phyloP scores from a whole-genome alignment of 1,284 basidiomycete species.

The Neotropicomus parvogracilis region DNA sequence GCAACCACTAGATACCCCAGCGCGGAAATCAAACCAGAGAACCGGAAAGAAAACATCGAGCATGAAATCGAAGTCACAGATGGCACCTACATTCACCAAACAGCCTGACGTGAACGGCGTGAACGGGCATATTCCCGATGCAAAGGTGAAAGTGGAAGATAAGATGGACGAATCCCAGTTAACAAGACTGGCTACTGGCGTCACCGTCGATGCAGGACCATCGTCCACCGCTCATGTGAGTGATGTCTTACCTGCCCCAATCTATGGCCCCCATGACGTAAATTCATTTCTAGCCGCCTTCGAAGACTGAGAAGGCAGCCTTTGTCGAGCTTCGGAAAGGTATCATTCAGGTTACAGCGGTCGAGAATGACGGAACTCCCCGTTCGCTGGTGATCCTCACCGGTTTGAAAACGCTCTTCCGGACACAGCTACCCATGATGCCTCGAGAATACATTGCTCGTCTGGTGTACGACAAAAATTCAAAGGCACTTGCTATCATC shows the following conservation, averaged over 20 bases:
- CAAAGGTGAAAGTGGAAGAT: conserved; percentile 69
- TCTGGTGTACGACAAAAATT: conserved; percentile 90
- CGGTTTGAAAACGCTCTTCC: conserved; percentile 94
- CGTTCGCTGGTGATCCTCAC: conserved; percentile 84
- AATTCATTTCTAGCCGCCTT: conserved; percentile 40
- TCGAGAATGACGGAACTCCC: conserved; percentile 80
- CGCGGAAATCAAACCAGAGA: conserved; percentile 39
- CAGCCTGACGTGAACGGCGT: conserved; percentile 47
- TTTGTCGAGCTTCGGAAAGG: conserved; percentile 79
- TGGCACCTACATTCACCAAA: conserved; percentile 40
- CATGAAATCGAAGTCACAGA: conserved; percentile 58
- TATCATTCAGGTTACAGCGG: conserved; percentile 83
- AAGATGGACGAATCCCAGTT: conserved; percentile 73
- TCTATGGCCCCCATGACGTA: neutral
- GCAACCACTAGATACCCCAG: conserved; percentile 26
- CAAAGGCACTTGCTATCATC: conserved; percentile 90
- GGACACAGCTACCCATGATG: conserved; percentile 98
- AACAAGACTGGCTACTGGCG: conserved; percentile 71
- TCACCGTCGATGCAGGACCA: conserved; percentile 66
- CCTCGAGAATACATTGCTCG: conserved; percentile 98
- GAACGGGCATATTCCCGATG: conserved; percentile 44
- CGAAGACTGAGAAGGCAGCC: conserved; percentile 73
- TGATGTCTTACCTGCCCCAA: conserved; percentile 1
- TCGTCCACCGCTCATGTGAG: conserved; percentile 49
- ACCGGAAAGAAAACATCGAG: conserved; percentile 55